A percentile compares a stretch with the other conserved stretches of the same genome.
phyloP scores from a whole-genome alignment of 2,329 filamentous ascomycete species.

The Colletotrichum sp. region DNA sequence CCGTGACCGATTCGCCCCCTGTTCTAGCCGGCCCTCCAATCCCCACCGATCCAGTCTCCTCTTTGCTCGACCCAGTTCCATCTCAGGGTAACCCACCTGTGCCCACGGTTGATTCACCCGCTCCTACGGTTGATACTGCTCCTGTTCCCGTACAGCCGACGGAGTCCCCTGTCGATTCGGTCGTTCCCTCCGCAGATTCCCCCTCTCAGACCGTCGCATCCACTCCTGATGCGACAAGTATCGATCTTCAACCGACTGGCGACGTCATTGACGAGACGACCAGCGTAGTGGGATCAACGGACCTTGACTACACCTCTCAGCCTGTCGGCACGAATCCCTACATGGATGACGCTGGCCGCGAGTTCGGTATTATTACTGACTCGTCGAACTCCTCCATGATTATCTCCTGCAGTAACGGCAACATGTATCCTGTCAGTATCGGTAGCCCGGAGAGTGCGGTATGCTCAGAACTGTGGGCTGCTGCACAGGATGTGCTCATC shows the following conservation, averaged over 20 bases:
- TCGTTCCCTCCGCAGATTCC: neutral
- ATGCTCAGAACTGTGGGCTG: conserved; percentile 29
- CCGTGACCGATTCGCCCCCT: neutral
- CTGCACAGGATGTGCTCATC: conserved; percentile 22
- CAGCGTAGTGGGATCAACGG: neutral
- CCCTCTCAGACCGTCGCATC: neutral
- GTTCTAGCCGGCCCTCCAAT: neutral
- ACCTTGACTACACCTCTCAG: neutral
- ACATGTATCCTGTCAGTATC: conserved; percentile 31
- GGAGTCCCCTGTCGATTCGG: neutral
- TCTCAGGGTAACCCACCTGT: neutral
- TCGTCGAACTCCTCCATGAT: conserved; percentile 23
- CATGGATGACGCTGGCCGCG: conserved; percentile 14
- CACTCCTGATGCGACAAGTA: neutral
- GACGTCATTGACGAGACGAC: neutral
- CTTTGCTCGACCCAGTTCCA: neutral
- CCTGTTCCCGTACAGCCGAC: neutral
- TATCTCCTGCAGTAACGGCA: conserved; percentile 36
- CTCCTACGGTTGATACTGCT: neutral
- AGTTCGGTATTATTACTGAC: conserved; percentile 26
- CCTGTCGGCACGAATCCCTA: neutral
- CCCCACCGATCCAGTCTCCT: neutral
- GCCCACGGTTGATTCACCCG: neutral
- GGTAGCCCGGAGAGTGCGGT: conserved; percentile 21
- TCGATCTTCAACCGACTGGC: neutral